These are phyloP conservation scores for Chiua virens DNA, from an alignment of 768 basidiomycete species.

Conservation along the genomic window DNA sequence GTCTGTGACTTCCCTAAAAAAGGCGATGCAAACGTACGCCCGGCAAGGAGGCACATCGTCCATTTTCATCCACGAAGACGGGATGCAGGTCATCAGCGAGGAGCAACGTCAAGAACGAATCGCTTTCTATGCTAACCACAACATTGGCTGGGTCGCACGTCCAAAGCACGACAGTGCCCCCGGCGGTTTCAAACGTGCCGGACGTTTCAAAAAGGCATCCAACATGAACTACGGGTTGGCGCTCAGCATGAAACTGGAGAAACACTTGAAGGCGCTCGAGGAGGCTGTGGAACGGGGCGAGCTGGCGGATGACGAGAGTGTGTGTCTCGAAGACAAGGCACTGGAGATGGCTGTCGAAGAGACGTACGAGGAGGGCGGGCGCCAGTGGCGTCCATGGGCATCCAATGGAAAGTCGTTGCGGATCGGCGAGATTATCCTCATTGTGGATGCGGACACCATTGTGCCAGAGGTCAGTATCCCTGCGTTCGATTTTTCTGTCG, in stretches of 20 bases:
- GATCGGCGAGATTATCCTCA: conserved; percentile 76
- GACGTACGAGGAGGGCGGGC: conserved; percentile 57
- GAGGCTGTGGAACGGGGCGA: conserved; percentile 39
- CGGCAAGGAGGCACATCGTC: conserved; percentile 60
- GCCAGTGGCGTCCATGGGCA: conserved; percentile 71
- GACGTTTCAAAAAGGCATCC: conserved; percentile 91
- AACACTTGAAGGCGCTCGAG: conserved; percentile 45
- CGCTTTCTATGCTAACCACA: conserved; percentile 54
- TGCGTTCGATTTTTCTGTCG: background rate
- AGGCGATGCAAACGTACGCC: conserved; percentile 65
- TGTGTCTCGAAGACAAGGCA: conserved; percentile 64
- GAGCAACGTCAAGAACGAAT: conserved; percentile 49
- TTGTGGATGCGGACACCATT: conserved; percentile 87
- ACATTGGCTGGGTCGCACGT: conserved; percentile 60
- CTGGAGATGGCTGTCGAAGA: conserved; percentile 74
- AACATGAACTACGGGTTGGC: conserved; percentile 84
- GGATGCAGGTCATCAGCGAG: conserved; percentile 49
- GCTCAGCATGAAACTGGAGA: conserved; percentile 38
- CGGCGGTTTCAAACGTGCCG: conserved; percentile 42
- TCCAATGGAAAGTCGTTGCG: conserved; percentile 73
- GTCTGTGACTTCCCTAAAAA: conserved; percentile 69
- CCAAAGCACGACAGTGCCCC: conserved; percentile 43
- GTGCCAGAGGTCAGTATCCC: conserved; percentile 59
- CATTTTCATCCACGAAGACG: conserved; percentile 64
- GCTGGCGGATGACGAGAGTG: conserved; percentile 40